Percentiles rank a stretch among this genome's conserved stretches.
Conservation (phyloP, 768 basidiomycete species). For the Macrolepiota albuminosa region DNA sequence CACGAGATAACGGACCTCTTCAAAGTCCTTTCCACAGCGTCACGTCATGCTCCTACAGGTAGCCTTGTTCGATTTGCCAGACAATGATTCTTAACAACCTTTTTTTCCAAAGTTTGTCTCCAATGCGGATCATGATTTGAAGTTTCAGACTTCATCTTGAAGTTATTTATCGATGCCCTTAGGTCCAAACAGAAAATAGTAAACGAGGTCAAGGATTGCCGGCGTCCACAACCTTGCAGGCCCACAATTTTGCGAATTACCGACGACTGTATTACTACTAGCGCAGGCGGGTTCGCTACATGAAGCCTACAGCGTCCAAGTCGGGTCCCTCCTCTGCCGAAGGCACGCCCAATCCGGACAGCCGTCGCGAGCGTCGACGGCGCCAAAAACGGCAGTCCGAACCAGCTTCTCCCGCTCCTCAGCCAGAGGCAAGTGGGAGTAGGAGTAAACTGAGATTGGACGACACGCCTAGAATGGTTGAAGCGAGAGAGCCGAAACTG, state of each 20-base stretch:
- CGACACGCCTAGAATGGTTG: neutral
- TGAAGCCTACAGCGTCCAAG: slow-evolving; percentile 8
- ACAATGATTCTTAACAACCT: slow-evolving; percentile 57
- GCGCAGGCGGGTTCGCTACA: neutral
- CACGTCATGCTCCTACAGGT: slow-evolving; percentile 29
- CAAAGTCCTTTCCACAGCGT: neutral
- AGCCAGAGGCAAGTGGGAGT: slow-evolving; percentile 2
- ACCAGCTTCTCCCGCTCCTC: neutral
- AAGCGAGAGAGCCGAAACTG: neutral
- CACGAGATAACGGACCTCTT: slow-evolving; percentile 45
- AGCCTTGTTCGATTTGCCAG: slow-evolving; percentile 60
- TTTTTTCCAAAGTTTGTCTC: slow-evolving; percentile 50
- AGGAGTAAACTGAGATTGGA: neutral
- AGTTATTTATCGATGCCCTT: slow-evolving; percentile 1
- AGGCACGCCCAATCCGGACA: slow-evolving; percentile 7
- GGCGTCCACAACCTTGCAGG: neutral
- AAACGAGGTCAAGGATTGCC: neutral
- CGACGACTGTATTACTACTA: neutral
- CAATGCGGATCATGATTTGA: slow-evolving; percentile 51
- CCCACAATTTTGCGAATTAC: neutral
- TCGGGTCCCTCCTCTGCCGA: slow-evolving; percentile 1
- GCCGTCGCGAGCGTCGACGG: slow-evolving; percentile 9
- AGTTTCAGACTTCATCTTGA: neutral
- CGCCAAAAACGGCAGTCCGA: slow-evolving; percentile 12
- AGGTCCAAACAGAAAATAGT: slow-evolving; percentile 3